phyloP scores from a whole-genome alignment of 2,329 filamentous ascomycete genomes.

The Chaetomium sp. region DNA sequence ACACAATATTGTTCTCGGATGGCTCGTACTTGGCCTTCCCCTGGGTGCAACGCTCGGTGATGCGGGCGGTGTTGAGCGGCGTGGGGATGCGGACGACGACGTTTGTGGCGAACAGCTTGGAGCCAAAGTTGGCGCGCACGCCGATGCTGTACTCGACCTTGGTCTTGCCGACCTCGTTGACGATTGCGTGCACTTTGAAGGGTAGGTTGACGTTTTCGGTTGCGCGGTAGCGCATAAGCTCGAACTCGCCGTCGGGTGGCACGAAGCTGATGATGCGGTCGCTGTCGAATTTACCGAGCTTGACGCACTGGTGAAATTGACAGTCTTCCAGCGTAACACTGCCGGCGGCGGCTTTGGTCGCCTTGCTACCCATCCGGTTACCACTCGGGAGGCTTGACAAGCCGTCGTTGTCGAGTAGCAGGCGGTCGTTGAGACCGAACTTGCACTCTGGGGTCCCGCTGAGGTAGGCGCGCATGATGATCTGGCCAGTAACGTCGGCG shows the following conservation, averaged over 20 bases:
- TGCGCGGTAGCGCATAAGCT: conserved; percentile 96
- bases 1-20: conserved; percentile 94
- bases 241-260: conserved; percentile 94
- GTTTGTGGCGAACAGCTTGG: conserved; percentile 95
- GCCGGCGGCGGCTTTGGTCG: conserved; percentile 89
- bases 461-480: conserved; percentile 97
- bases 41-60: conserved; percentile 86
- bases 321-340: conserved; percentile 96
- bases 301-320: conserved; percentile 98
- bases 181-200: conserved; percentile 98
- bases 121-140: conserved; percentile 92
- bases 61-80: conserved; percentile 90
- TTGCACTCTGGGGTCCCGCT: conserved; percentile 97
- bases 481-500: conserved; percentile 94
- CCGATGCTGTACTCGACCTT: conserved; percentile 99
- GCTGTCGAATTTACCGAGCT: conserved; percentile 91
- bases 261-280: conserved; percentile 97
- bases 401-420: conserved; percentile 77
- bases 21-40: conserved; percentile 99
- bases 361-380: conserved; percentile 74
- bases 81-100: conserved; percentile 92
- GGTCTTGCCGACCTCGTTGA: conserved; percentile 92
- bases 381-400: conserved; percentile 62
- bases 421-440: conserved; percentile 91
- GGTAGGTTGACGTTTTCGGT: conserved; percentile 98